Conservation (phyloP, 768 basidiomycete genomes). For the Termitomyces heimii region DNA sequence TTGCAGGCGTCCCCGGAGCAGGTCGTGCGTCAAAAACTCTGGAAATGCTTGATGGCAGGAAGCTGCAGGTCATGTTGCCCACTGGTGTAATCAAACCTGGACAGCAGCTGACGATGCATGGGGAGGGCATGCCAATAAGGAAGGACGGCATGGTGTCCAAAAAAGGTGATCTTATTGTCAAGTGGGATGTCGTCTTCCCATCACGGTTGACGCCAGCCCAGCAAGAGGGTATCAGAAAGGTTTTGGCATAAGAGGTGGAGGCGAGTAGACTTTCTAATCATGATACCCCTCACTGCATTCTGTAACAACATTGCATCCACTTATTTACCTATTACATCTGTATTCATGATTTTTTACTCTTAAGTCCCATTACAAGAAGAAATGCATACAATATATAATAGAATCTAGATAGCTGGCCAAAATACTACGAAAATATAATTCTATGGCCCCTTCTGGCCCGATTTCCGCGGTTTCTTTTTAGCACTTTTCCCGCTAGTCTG, state of each 20-base stretch:
- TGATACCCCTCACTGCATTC: background rate
- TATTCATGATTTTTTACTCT: background rate
- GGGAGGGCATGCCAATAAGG: constrained; percentile 90
- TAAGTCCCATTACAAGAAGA: background rate
- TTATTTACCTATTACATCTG: background rate
- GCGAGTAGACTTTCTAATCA: background rate
- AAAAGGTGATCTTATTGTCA: constrained; percentile 82
- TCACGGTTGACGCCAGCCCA: constrained; percentile 66
- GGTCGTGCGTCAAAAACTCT: constrained; percentile 44
- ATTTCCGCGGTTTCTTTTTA: constrained; percentile 3
- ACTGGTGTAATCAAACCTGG: constrained; percentile 69
- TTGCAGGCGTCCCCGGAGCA: constrained; percentile 44
- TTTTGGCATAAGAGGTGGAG: constrained; percentile 36
- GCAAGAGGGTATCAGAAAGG: constrained; percentile 74
- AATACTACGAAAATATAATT: background rate
- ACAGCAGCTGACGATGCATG: constrained; percentile 59
- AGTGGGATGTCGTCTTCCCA: constrained; percentile 86
- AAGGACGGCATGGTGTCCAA: constrained; percentile 63
- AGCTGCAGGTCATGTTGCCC: constrained; percentile 63
- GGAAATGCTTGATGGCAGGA: constrained; percentile 75
- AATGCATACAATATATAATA: background rate
- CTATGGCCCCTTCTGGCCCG: background rate
- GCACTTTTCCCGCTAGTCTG: background rate
- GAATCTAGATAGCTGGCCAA: background rate
- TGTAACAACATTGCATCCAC: background rate